phyloP scores from a whole-genome alignment of 2,329 filamentous ascomycete species.

The Nannizzia gypsea region DNA sequence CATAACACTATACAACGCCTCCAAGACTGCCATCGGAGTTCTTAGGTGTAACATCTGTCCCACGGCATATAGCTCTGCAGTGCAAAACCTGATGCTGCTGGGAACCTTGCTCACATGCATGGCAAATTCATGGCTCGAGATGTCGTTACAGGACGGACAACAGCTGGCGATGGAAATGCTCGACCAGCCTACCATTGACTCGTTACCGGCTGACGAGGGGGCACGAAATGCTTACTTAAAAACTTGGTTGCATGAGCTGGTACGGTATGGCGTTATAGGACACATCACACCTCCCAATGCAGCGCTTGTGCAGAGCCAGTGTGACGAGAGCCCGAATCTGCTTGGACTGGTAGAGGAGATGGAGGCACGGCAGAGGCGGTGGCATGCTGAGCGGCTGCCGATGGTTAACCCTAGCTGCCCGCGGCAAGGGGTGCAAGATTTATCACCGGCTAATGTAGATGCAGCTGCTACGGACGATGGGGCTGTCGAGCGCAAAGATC shows the following conservation, averaged over 20 bases:
- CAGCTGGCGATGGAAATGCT: slow-evolving; percentile 28
- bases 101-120: slow-evolving; percentile 35
- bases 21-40: slow-evolving; percentile 31
- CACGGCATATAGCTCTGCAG: slow-evolving; percentile 29
- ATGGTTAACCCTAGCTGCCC: background rate
- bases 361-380: slow-evolving; percentile 32
- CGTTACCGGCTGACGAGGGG: slow-evolving; percentile 18
- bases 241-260: slow-evolving; percentile 28
- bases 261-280: slow-evolving; percentile 28
- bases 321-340: slow-evolving; percentile 26
- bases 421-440: background rate
- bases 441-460: background rate
- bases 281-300: slow-evolving; percentile 18
- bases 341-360: slow-evolving; percentile 30
- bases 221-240: slow-evolving; percentile 25
- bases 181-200: slow-evolving; percentile 22
- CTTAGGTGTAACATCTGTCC: slow-evolving; percentile 35
- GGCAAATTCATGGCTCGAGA: slow-evolving; percentile 34
- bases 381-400: slow-evolving; percentile 22
- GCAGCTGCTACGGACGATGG: no score
- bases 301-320: slow-evolving; percentile 16
- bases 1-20: slow-evolving; percentile 32
- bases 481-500: slow-evolving; percentile 3
- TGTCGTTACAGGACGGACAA: slow-evolving; percentile 26
- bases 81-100: slow-evolving; percentile 38